Evolutionary conservation across 2,329 filamentous ascomycete genomes (phyloP).

Genomic region (Monilinia vaccinii-corymbosi): DNA sequence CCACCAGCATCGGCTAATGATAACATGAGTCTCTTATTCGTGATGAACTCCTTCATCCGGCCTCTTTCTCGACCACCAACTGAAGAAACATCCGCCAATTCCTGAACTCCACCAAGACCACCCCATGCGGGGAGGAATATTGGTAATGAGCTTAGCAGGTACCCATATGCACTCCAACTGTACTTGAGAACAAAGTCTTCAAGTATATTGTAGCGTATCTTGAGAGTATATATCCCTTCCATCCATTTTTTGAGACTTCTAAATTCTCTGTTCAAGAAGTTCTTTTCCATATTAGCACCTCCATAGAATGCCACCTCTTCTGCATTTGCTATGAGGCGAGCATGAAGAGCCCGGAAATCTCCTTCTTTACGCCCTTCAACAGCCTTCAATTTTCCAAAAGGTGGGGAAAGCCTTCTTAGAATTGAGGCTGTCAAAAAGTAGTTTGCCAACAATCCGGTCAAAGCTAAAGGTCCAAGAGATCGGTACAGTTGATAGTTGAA

Average conservation of each 20-base stretch:
- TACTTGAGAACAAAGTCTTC: constrained; percentile 98
- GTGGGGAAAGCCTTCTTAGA: constrained; percentile 78
- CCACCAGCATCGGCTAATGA: constrained; percentile 93
- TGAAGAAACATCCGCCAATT: constrained; percentile 46
- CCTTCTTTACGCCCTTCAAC: constrained; percentile 93
- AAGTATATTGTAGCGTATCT: constrained; percentile 97
- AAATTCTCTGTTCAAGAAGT: constrained; percentile 86
- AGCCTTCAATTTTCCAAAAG: constrained; percentile 93
- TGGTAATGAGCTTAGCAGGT: constrained; percentile 83
- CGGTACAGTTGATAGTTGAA: constrained; percentile 97
- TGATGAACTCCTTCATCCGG: constrained; percentile 98
- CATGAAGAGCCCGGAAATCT: constrained; percentile 85
- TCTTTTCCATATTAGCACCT: constrained; percentile 88
- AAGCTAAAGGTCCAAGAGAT: constrained; percentile 77
- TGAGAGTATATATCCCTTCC: constrained; percentile 96
- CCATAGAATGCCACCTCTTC: constrained; percentile 98
- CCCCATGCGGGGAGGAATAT: constrained; percentile 94
- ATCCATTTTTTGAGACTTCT: constrained; percentile 91
- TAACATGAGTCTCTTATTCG: constrained; percentile 96
- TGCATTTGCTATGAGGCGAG: constrained; percentile 88
- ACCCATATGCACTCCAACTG: constrained; percentile 96
- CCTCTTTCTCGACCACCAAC: constrained; percentile 61
- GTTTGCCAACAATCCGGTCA: constrained; percentile 79
- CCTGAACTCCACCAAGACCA: constrained; percentile 64
- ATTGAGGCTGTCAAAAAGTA: constrained; percentile 93